These are phyloP conservation scores for Termitomyces sp. DNA, from an alignment of 768 basidiomycete genomes.

Conservation along the genomic window DNA sequence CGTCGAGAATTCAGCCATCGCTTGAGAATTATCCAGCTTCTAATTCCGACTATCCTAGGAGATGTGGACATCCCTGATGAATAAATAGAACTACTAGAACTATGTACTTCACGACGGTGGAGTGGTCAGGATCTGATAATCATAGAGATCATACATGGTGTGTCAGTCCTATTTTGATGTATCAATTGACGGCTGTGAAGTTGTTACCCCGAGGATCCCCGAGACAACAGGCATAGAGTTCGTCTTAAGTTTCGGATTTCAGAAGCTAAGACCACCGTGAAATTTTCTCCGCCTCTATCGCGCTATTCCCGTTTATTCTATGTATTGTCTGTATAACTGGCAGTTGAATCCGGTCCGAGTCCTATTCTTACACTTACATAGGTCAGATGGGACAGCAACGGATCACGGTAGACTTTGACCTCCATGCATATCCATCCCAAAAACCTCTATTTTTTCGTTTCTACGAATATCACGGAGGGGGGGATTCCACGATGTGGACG, in stretches of 20 bases:
- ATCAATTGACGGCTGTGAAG: too few species aligned
- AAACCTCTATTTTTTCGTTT: neutral
- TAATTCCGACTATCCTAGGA: neutral
- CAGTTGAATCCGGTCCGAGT: neutral
- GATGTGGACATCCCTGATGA: neutral
- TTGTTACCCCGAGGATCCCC: neutral
- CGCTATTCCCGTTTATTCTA: neutral
- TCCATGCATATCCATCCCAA: neutral
- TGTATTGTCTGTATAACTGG: neutral
- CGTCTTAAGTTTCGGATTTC: too few species aligned
- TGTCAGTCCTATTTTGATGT: too few species aligned
- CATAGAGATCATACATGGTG: too few species aligned
- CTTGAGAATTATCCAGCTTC: neutral
- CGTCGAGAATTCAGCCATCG: neutral
- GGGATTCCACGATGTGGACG: neutral
- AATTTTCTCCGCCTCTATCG: neutral
- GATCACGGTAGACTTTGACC: constrained; percentile 4
- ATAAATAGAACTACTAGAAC: neutral
- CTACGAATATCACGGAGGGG: constrained; percentile 9
- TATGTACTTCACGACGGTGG: neutral
- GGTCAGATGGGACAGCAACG: constrained; percentile 2
- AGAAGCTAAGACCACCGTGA: neutral
- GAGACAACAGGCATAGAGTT: neutral
- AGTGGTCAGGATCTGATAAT: neutral
- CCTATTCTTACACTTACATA: too few species aligned